These are phyloP conservation scores for Gynostemma pentaphyllum DNA, from an alignment of 306 rosid species.

Conservation along the genomic window DNA sequence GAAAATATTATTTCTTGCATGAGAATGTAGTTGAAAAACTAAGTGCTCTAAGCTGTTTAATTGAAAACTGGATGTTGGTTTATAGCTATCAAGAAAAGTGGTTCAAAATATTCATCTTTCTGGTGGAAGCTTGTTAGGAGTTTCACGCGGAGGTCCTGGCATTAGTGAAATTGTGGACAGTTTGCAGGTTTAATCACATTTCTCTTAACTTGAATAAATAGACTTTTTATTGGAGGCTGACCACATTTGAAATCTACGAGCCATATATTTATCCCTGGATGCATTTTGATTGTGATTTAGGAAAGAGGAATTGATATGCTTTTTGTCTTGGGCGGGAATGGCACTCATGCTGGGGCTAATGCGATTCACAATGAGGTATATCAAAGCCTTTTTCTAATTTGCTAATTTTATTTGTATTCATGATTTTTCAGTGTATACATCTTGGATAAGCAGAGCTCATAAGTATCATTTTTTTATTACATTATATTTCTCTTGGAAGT, in stretches of 20 bases:
- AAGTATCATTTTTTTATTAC: no score
- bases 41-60: constrained; percentile 14
- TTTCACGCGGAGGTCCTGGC: constrained; percentile 86
- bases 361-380: constrained; percentile 84
- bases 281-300: constrained; percentile 32
- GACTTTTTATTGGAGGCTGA: constrained; percentile 3
- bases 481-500: no score
- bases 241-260: not conserved
- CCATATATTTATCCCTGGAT: not conserved
- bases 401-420: not conserved
- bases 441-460: no score
- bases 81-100: constrained; percentile 77
- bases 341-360: constrained; percentile 98
- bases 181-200: constrained; percentile 46
- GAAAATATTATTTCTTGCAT: not conserved
- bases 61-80: constrained; percentile 8
- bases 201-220: constrained; percentile 6
- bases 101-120: constrained; percentile 98
- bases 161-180: constrained; percentile 70
- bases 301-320: constrained; percentile 93
- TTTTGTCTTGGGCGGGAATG: constrained; percentile 95
- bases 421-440: not conserved
- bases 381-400: not conserved
- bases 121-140: constrained; percentile 98
- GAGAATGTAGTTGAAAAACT: not conserved